Evolutionary conservation across 139 green algal genomes (phyloP).

Genomic region (Chlorella sp.): DNA sequence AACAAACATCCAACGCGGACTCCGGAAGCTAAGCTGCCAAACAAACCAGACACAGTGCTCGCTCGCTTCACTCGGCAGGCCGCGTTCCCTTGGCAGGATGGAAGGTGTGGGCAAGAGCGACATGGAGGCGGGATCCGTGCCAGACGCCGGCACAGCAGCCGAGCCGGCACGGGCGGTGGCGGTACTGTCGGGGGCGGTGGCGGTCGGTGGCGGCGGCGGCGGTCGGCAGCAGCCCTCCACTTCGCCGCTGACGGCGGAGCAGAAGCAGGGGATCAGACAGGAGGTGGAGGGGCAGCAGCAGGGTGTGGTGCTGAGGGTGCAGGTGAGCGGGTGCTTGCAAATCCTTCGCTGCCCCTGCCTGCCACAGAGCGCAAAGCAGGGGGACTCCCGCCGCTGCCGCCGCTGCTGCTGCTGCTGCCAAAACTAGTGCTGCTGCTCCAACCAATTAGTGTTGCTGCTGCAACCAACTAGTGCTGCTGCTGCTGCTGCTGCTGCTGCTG

Average conservation of each 20-base stretch:
- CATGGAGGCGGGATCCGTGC: neutral
- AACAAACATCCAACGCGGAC: too few relatives aligned
- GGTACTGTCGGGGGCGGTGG: neutral
- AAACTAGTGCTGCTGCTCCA: too few relatives aligned
- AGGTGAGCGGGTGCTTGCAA: neutral
- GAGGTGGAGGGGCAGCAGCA: neutral
- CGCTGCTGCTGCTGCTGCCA: too few relatives aligned
- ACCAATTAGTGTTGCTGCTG: neutral
- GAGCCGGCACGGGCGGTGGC: too few relatives aligned
- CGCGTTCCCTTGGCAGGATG: neutral
- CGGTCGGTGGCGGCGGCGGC: neutral
- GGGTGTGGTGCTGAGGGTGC: neutral
- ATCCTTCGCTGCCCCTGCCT: neutral
- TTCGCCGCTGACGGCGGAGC: neutral
- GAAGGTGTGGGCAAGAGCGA: neutral
- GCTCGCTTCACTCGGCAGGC: too few relatives aligned
- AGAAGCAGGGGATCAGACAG: neutral
- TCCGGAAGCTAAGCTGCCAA: too few relatives aligned
- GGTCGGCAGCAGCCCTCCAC: neutral
- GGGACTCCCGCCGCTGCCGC: too few relatives aligned
- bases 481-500: neutral
- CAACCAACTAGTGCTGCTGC: too few relatives aligned
- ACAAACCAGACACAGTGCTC: too few relatives aligned
- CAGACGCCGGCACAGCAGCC: too few relatives aligned
- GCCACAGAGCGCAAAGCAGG: too few relatives aligned